A percentile compares a stretch with the other conserved stretches of the same genome.
phyloP scores from a whole-genome alignment of 2,329 filamentous ascomycete species.

The Exophiala sp. region DNA sequence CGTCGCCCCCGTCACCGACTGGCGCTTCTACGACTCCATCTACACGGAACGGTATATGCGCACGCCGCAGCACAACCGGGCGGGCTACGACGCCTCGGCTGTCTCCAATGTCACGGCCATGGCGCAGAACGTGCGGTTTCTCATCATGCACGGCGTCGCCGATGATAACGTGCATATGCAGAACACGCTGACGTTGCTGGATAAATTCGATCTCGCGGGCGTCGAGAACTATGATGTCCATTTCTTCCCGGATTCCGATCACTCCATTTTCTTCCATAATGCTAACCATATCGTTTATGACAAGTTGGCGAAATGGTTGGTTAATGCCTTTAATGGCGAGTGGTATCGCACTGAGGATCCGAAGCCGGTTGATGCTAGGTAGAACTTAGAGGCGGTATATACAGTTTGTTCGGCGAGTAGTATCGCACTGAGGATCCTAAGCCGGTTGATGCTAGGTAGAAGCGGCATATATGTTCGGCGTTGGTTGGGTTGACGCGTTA shows the following conservation, averaged over 20 bases:
- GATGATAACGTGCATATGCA: conserved; percentile 98
- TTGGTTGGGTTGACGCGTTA: too few species aligned
- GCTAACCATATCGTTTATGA: conserved; percentile 88
- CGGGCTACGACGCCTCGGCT: conserved; percentile 68
- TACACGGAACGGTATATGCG: conserved; percentile 98
- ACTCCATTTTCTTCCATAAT: conserved; percentile 91
- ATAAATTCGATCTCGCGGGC: conserved; percentile 71
- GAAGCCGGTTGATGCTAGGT: conserved; percentile 11
- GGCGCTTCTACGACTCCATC: conserved; percentile 89
- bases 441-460: conserved; percentile 9
- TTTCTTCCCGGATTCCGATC: conserved; percentile 92
- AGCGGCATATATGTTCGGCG: conserved; percentile 50
- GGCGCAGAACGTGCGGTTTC: conserved; percentile 71
- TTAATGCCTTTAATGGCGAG: conserved; percentile 96
- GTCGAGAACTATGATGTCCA: conserved; percentile 96
- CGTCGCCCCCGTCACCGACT: conserved; percentile 96
- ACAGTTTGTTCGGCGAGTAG: conserved; percentile 75
- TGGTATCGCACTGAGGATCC: conserved; percentile 56
- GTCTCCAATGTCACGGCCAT: conserved; percentile 71
- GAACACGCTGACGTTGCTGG: conserved; percentile 80
- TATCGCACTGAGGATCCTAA: conserved; percentile 43
- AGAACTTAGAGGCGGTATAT: not conserved
- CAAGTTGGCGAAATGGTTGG: conserved; percentile 80
- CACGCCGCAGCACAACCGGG: conserved; percentile 73
- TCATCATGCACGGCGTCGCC: conserved; percentile 92